Evolutionary conservation across 345 rosid species (phyloP).

Genomic region (Microthlaspi erraticum): DNA sequence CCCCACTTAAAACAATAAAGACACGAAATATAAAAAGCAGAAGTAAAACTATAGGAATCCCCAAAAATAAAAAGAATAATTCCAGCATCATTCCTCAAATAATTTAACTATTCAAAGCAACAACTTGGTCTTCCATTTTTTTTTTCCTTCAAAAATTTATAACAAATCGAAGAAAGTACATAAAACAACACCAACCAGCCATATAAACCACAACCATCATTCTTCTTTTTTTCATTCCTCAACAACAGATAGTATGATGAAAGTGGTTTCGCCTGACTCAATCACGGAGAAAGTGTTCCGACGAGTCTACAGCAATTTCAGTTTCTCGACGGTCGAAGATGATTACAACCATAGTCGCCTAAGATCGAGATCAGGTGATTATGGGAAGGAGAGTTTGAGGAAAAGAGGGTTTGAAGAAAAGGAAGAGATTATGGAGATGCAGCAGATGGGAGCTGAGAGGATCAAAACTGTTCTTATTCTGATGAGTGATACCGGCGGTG

Average conservation of each 20-base stretch:
- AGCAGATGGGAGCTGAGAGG: constrained; percentile 91
- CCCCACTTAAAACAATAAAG: constrained; percentile 28
- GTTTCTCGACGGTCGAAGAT: constrained; percentile 30
- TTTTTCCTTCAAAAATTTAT: constrained; percentile 13
- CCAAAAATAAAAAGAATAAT: constrained; percentile 32
- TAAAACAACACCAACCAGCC: constrained; percentile 37
- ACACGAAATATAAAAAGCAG: constrained; percentile 32
- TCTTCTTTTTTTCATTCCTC: constrained; percentile 13
- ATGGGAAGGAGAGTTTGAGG: constrained; percentile 42
- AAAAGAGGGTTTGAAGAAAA: constrained; percentile 45
- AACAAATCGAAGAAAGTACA: constrained; percentile 5
- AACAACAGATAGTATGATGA: constrained; percentile 43
- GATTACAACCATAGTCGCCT: constrained; percentile 8
- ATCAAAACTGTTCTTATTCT: constrained; percentile 88
- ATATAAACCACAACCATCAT: constrained; percentile 29
- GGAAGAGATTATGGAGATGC: constrained; percentile 59
- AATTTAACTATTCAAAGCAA: constrained; percentile 6
- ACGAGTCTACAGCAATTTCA: constrained; percentile 57
- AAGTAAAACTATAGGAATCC: constrained; percentile 38
- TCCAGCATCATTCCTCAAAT: constrained; percentile 47
- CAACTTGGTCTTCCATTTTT: constrained; percentile 32
- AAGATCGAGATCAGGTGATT: constrained; percentile 22
- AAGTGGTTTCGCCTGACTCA: constrained; percentile 61
- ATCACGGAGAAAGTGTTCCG: constrained; percentile 68
- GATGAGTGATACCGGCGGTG: constrained; percentile 99